Conservation (phyloP, 441 rosid genomes). For the Populus hybrid region DNA sequence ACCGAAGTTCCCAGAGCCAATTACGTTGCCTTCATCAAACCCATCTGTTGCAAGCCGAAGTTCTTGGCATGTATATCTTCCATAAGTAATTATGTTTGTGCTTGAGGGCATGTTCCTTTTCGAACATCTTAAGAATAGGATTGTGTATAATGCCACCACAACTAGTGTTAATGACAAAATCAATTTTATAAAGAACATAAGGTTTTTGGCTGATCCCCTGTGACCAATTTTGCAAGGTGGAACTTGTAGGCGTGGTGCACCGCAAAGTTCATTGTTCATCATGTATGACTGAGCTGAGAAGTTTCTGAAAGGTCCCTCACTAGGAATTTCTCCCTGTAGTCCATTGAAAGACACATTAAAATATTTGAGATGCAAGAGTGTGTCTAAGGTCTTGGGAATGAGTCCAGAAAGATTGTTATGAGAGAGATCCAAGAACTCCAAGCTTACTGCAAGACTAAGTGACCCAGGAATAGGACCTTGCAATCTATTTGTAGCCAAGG, state of each 20-base stretch:
- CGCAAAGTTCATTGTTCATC: constrained; percentile 15
- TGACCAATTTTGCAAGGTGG: constrained; percentile 4
- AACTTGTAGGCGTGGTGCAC: neutral
- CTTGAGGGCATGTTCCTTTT: too few relatives aligned
- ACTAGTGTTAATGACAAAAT: neutral
- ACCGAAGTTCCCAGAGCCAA: constrained; percentile 10
- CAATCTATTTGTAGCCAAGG: too few relatives aligned
- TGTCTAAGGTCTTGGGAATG: constrained; percentile 5
- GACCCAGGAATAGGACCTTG: neutral
- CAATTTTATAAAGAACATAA: neutral
- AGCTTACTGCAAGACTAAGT: neutral
- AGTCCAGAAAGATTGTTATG: constrained; percentile 15
- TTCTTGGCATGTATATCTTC: constrained; percentile 9
- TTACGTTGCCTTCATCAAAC: constrained; percentile 2
- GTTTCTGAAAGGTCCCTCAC: constrained; percentile 7
- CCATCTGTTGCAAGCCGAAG: constrained; percentile 8
- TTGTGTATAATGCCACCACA: neutral
- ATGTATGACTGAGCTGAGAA: constrained; percentile 12
- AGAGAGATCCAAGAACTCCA: constrained; percentile 22
- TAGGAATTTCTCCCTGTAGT: constrained; percentile 18
- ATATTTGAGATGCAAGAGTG: neutral
- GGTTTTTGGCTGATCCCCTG: neutral
- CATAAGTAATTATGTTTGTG: too few relatives aligned
- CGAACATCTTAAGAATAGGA: neutral
- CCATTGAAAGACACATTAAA: constrained; percentile 15